These are phyloP conservation scores for Hypoxylon sp. DNA, from an alignment of 2,329 filamentous ascomycete species.

Conservation along the genomic window DNA sequence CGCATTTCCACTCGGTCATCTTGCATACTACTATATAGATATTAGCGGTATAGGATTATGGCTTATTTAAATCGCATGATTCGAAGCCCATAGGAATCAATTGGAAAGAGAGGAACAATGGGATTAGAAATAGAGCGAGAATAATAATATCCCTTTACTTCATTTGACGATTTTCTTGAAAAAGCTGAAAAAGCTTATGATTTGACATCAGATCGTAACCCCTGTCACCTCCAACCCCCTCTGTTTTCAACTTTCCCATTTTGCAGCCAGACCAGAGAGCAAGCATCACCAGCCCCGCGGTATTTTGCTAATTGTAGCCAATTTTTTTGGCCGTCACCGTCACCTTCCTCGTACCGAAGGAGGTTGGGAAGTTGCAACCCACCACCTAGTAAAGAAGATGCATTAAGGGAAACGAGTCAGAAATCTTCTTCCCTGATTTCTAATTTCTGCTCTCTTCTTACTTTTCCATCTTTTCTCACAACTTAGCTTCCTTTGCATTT, in stretches of 20 bases:
- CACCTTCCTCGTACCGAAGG: slow-evolving; percentile 45
- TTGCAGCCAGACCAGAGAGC: slow-evolving; percentile 20
- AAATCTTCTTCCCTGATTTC: slow-evolving; percentile 33
- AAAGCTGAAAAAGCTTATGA: slow-evolving; percentile 10
- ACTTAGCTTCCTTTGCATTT: slow-evolving; percentile 18
- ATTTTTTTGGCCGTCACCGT: slow-evolving; percentile 37
- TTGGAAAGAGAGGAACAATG: slow-evolving; percentile 26
- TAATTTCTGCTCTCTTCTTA: slow-evolving; percentile 26
- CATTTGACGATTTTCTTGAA: slow-evolving; percentile 11
- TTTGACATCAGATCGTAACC: slow-evolving; percentile 41
- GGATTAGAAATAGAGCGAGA: slow-evolving; percentile 1
- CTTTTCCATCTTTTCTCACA: slow-evolving; percentile 31
- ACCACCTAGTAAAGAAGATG: slow-evolving; percentile 47
- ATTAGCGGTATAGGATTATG: slow-evolving; percentile 20
- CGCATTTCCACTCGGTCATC: slow-evolving; percentile 36
- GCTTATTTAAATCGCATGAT: slow-evolving; percentile 31
- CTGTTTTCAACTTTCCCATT: slow-evolving; percentile 45
- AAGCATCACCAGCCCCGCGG: slow-evolving; percentile 52
- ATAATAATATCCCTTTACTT: slow-evolving; percentile 4
- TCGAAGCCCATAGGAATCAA: slow-evolving; percentile 21
- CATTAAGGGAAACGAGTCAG: slow-evolving; percentile 45
- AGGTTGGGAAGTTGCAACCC: slow-evolving; percentile 49
- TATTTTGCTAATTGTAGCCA: slow-evolving; percentile 44
- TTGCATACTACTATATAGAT: slow-evolving; percentile 31
- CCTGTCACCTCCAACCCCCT: slow-evolving; percentile 51